These are phyloP conservation scores for Poa annua DNA, from an alignment of 176 grass and related monocot genomes.

Conservation along the genomic window DNA sequence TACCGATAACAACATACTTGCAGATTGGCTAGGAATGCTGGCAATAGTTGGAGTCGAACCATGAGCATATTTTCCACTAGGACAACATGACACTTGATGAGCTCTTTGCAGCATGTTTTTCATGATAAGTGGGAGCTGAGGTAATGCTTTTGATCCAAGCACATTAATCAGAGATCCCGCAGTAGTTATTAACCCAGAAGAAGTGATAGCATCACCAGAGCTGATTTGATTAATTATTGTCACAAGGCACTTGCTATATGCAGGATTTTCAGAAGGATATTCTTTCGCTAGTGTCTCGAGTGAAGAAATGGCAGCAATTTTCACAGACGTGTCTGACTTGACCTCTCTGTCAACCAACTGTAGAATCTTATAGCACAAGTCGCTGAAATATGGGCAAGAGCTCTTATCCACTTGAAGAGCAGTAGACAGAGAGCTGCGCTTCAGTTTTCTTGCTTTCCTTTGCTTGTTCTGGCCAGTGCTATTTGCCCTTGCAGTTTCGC, in stretches of 20 bases:
- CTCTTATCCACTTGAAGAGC: slow-evolving; percentile 56
- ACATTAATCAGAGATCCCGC: slow-evolving; percentile 75
- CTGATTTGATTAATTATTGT: slow-evolving; percentile 64
- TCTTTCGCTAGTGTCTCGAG: slow-evolving; percentile 77
- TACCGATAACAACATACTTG: slow-evolving; percentile 59
- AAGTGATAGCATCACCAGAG: slow-evolving; percentile 59
- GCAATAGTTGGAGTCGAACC: slow-evolving; percentile 22
- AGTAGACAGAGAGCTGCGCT: slow-evolving; percentile 42
- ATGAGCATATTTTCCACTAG: slow-evolving; percentile 46
- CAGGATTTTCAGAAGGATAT: slow-evolving; percentile 66
- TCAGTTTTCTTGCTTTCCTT: slow-evolving; percentile 56
- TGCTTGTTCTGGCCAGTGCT: slow-evolving; percentile 61
- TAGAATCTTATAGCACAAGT: slow-evolving; percentile 78
- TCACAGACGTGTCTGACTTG: slow-evolving; percentile 51
- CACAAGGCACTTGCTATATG: slow-evolving; percentile 64
- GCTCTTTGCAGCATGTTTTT: slow-evolving; percentile 67
- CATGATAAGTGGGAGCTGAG: slow-evolving; percentile 75
- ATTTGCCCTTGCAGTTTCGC: slow-evolving; percentile 70
- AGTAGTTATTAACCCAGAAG: slow-evolving; percentile 68
- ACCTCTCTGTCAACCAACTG: slow-evolving; percentile 58
- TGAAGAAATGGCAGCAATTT: slow-evolving; percentile 86
- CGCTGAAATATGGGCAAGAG: slow-evolving; percentile 52
- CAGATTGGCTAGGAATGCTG: slow-evolving; percentile 40
- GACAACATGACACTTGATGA: slow-evolving; percentile 64
- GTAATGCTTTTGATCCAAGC: slow-evolving; percentile 82